A percentile compares a stretch with the other conserved stretches of the same genome.
Conservation (phyloP, 352 stramenopile species). For the Phytophthora syringae region DNA sequence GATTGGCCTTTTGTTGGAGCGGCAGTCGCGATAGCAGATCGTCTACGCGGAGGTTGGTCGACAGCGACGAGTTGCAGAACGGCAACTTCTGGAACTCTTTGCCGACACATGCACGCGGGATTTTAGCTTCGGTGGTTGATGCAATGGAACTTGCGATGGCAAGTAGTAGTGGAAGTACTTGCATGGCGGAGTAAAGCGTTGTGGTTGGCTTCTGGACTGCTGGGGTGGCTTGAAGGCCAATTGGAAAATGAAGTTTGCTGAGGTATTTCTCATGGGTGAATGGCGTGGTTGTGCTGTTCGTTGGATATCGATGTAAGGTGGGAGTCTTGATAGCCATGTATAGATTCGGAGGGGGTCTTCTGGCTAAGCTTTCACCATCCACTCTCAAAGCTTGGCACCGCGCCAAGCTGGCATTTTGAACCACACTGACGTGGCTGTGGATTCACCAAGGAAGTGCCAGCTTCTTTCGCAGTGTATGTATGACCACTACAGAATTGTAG, state of each 20-base stretch:
- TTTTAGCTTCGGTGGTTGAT: slow-evolving; percentile 13
- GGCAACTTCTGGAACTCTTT: slow-evolving; percentile 36
- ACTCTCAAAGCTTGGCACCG: too few species aligned
- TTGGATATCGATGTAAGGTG: too few species aligned
- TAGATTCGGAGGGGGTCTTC: too few species aligned
- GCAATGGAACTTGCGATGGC: slow-evolving; percentile 6
- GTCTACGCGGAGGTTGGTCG: slow-evolving; percentile 57
- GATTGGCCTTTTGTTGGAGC: slow-evolving; percentile 65
- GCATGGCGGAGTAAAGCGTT: not conserved
- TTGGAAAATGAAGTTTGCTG: not conserved
- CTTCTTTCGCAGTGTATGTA: too few species aligned
- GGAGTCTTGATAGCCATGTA: too few species aligned
- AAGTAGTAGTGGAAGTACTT: not conserved
- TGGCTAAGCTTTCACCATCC: too few species aligned
- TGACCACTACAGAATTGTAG: too few species aligned
- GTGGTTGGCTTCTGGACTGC: not conserved
- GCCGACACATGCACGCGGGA: slow-evolving; percentile 56
- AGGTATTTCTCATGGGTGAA: too few species aligned
- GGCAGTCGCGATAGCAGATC: slow-evolving; percentile 73
- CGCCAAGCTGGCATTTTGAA: too few species aligned
- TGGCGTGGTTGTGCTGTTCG: too few species aligned
- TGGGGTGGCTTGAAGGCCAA: not conserved
- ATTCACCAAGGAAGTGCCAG: too few species aligned
- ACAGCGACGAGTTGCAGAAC: slow-evolving; percentile 51
- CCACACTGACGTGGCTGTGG: too few species aligned